phyloP scores from a whole-genome alignment of 2,329 filamentous ascomycete genomes.

The Phaeosphaeriaceae sp. region DNA sequence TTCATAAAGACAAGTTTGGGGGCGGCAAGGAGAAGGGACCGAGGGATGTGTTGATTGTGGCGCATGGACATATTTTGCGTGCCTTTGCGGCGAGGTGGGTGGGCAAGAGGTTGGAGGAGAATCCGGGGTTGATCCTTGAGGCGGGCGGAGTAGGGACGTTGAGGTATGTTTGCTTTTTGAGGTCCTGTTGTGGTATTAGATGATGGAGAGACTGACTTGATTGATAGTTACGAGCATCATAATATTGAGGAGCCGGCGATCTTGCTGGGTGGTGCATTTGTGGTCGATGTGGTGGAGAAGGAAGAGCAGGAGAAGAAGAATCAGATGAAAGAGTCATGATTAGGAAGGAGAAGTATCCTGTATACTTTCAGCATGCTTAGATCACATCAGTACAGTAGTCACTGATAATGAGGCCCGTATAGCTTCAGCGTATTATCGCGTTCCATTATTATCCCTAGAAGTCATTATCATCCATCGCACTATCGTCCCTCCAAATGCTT shows the following conservation, averaged over 20 bases:
- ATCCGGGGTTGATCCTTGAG: conserved; percentile 82
- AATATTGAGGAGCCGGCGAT: conserved; percentile 59
- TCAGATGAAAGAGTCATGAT: background rate
- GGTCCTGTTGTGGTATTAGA: too few relatives aligned
- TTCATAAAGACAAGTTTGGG: conserved; percentile 59
- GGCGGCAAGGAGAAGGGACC: conserved; percentile 62
- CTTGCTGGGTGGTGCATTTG: conserved; percentile 59
- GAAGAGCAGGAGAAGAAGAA: conserved; percentile 33
- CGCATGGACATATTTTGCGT: conserved; percentile 87
- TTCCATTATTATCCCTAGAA: background rate
- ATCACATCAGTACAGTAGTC: too few relatives aligned
- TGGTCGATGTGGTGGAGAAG: conserved; percentile 57
- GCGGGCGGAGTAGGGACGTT: conserved; percentile 60
- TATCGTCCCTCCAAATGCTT: background rate
- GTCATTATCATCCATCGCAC: background rate
- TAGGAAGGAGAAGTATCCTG: background rate
- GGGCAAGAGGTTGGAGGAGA: conserved; percentile 74
- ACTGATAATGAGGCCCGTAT: background rate
- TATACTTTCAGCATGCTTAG: background rate
- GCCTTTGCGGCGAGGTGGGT: conserved; percentile 90
- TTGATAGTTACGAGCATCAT: conserved; percentile 58
- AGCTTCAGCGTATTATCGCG: conserved; percentile 1
- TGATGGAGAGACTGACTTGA: background rate
- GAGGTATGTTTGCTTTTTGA: conserved; percentile 41
- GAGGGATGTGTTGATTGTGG: conserved; percentile 78